Percentiles rank a stretch among this genome's conserved stretches.
phyloP scores from a whole-genome alignment of 2,329 filamentous ascomycete species.

The Dothistroma pini region DNA sequence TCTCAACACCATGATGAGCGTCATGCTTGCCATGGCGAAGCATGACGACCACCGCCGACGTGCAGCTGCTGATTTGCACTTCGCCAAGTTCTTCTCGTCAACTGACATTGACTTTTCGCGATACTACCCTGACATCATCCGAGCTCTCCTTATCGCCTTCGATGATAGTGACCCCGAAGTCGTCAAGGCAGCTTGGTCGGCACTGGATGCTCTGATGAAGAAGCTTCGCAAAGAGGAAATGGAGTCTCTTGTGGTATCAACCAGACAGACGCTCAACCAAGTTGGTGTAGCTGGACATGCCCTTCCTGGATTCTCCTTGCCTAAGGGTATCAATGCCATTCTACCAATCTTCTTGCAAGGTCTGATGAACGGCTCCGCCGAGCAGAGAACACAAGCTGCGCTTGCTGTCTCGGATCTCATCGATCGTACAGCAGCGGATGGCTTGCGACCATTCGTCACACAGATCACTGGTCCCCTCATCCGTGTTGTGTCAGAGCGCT shows the following conservation, averaged over 20 bases:
- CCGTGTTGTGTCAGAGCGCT: conserved; percentile 93
- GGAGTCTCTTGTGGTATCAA: conserved; percentile 85
- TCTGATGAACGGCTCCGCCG: conserved; percentile 90
- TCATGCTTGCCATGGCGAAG: conserved; percentile 81
- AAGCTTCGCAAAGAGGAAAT: conserved; percentile 94
- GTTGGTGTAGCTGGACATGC: conserved; percentile 83
- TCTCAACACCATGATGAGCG: conserved; percentile 92
- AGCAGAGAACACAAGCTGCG: conserved; percentile 88
- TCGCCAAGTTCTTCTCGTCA: conserved; percentile 80
- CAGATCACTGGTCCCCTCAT: conserved; percentile 97
- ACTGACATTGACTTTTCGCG: conserved; percentile 85
- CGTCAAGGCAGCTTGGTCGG: conserved; percentile 84
- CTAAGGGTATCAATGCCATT: conserved; percentile 95
- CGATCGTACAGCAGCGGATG: conserved; percentile 81
- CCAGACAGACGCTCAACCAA: conserved; percentile 78
- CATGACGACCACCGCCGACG: conserved; percentile 87
- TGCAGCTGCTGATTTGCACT: conserved; percentile 70
- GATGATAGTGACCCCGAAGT: conserved; percentile 80
- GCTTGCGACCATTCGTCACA: conserved; percentile 90
- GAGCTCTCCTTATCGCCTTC: conserved; percentile 84
- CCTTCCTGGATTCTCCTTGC: conserved; percentile 80
- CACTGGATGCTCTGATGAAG: conserved; percentile 82
- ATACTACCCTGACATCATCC: conserved; percentile 94
- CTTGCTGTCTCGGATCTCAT: conserved; percentile 94
- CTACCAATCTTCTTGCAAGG: conserved; percentile 96